Evolutionary conservation across 2,329 filamentous ascomycete genomes (phyloP).

Genomic region (Xylariales sp.): DNA sequence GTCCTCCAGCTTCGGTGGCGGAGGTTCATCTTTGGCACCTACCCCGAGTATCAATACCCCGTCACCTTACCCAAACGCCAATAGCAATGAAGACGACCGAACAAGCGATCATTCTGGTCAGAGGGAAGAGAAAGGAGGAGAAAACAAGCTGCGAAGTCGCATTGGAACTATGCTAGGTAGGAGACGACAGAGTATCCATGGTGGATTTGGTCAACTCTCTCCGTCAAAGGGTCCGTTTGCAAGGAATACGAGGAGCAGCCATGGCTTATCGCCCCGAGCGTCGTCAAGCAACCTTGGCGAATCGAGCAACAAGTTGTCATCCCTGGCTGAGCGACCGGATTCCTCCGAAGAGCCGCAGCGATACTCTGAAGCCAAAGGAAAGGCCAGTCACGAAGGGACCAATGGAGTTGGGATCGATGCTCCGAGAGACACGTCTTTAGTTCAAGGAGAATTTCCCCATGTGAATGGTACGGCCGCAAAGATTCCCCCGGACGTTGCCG

Average conservation of each 20-base stretch:
- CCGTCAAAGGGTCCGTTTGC: slow-evolving; percentile 57
- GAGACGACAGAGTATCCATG: slow-evolving; percentile 62
- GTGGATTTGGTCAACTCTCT: slow-evolving; percentile 53
- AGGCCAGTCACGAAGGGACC: slow-evolving; percentile 35
- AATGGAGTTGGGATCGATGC: slow-evolving; percentile 40
- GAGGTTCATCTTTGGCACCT: slow-evolving; percentile 24
- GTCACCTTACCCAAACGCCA: slow-evolving; percentile 7
- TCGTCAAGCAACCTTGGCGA: slow-evolving; percentile 58
- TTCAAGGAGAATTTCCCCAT: slow-evolving; percentile 28
- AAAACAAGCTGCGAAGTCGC: slow-evolving; percentile 56
- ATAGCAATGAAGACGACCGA: slow-evolving; percentile 29
- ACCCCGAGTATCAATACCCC: slow-evolving; percentile 21
- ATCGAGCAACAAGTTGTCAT: slow-evolving; percentile 47
- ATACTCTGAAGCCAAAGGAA: slow-evolving; percentile 26
- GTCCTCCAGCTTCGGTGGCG: slow-evolving; percentile 31
- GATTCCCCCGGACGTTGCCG: slow-evolving; percentile 38
- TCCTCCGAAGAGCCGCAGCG: slow-evolving; percentile 26
- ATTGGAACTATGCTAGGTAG: slow-evolving; percentile 67
- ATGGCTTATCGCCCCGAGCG: slow-evolving; percentile 55
- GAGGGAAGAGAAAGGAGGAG: slow-evolving; percentile 37
- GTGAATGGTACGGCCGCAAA: slow-evolving; percentile 42
- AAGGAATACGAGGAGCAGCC: slow-evolving; percentile 58
- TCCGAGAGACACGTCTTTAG: slow-evolving; percentile 26
- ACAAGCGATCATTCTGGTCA: slow-evolving; percentile 43
- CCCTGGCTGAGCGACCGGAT: slow-evolving; percentile 53